Conservation (phyloP, 345 rosid genomes). For the Citropsis articulata region DNA sequence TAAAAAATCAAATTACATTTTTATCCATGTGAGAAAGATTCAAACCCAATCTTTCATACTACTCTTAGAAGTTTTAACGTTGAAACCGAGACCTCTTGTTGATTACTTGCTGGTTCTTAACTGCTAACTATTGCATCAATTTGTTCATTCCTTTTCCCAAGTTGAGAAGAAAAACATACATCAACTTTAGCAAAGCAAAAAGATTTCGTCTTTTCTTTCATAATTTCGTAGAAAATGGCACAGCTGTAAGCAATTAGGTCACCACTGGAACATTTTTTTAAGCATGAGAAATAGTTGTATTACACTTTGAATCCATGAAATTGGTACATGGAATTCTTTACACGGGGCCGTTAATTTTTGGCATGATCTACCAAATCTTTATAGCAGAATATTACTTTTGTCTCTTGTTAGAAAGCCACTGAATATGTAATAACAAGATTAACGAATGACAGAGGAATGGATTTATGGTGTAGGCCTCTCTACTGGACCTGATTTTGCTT, state of each 20-base stretch:
- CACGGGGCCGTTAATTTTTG: constrained; percentile 29
- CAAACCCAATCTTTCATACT: no score
- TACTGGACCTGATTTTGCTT: constrained; percentile 15
- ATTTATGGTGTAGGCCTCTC: neutral
- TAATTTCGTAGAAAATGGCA: constrained; percentile 15
- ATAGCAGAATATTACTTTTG: constrained; percentile 23
- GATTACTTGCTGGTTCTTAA: neutral
- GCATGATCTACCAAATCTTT: constrained; percentile 16
- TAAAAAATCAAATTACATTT: no score
- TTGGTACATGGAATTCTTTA: constrained; percentile 20
- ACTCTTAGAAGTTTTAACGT: no score
- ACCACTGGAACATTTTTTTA: constrained; percentile 15
- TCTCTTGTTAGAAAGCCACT: constrained; percentile 33
- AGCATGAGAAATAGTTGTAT: constrained; percentile 1
- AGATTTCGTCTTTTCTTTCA: constrained; percentile 7
- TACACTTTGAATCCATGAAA: neutral
- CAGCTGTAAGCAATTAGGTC: constrained; percentile 26
- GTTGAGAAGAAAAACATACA: constrained; percentile 16
- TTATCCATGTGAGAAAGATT: no score
- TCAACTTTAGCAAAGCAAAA: constrained; percentile 18
- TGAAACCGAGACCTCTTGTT: neutral
- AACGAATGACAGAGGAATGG: constrained; percentile 19
- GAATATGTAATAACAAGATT: constrained; percentile 21
- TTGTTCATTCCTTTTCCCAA: neutral
- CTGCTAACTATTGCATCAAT: neutral